Evolutionary conservation across 2,329 filamentous ascomycete species (phyloP).

Genomic region (Scedosporium aurantiacum): DNA sequence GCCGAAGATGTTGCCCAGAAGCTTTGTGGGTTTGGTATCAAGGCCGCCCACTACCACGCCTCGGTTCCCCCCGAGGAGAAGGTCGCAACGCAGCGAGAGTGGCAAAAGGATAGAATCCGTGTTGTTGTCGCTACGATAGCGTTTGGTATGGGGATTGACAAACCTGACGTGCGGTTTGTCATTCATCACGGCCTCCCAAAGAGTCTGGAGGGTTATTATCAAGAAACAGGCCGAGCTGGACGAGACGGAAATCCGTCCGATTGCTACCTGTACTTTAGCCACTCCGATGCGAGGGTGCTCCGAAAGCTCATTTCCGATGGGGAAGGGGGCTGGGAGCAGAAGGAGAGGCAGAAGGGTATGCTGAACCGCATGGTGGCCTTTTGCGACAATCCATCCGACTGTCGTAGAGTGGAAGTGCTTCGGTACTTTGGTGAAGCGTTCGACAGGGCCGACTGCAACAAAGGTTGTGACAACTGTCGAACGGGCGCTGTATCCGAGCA

Average conservation of each 20-base stretch:
- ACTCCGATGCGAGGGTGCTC: constrained; percentile 61
- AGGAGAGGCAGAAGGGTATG: constrained; percentile 75
- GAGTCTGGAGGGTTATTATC: constrained; percentile 94
- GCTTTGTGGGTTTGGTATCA: constrained; percentile 55
- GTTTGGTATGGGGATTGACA: constrained; percentile 99
- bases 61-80: constrained; percentile 60
- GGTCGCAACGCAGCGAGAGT: constrained; percentile 59
- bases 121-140: constrained; percentile 97
- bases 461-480: constrained; percentile 81
- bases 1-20: constrained; percentile 71
- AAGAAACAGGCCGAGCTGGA: constrained; percentile 91
- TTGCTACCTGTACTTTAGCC: constrained; percentile 85
- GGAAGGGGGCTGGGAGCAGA: constrained; percentile 67
- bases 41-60: constrained; percentile 79
- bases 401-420: constrained; percentile 76
- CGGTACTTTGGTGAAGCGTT: constrained; percentile 92
- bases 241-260: constrained; percentile 78
- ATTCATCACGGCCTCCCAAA: constrained; percentile 90
- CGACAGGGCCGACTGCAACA: constrained; percentile 55
- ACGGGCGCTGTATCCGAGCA: constrained; percentile 59
- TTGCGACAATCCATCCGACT: constrained; percentile 82
- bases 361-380: constrained; percentile 74
- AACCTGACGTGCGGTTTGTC: constrained; percentile 90
- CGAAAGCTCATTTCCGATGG: constrained; percentile 75
- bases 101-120: constrained; percentile 71